Evolutionary conservation across 805 yeast genomes (phyloP), one percentile per base, ranked within the genome.

Genomic region (Ogataea siamensis): DNA sequence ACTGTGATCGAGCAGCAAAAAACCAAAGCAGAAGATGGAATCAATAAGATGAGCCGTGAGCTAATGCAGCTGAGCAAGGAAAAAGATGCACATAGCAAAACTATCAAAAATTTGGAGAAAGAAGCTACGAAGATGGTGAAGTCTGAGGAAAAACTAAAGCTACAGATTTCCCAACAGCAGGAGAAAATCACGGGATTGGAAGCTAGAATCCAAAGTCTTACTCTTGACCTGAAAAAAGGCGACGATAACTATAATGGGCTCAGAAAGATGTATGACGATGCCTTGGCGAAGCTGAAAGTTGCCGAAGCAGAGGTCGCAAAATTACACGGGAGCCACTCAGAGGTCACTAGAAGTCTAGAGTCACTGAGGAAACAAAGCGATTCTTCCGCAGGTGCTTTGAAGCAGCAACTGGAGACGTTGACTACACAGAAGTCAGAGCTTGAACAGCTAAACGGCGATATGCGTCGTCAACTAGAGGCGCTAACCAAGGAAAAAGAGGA

Each of bases 11-110:
- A 64, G n/a, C 50, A 56, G 18, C 65, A 53, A 51, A 72, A 63
- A 45, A 50, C 40, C 34, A 64, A 60, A 46, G 84, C 91, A 1
- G 96, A 89, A 52, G 81, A 78, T 42, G 97, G 95, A 4, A 81
- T 89, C 35, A 88, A 88, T 55, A 88, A 87, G 50, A 85, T 89
- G 95, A 83, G 82, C 38, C 68, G 91, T 26, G 98, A 89, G 47
- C 64, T 89, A 20, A 75, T 87, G 58, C 73, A 73, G 32, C 64
- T 87, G 28, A 71, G 78, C 0, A 76, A 75, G 39, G 78, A 77
- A 22, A 80, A 80, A 41, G 77, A 73, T 2, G 71, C 73, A 0
- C 51, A 71, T 5, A 78, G 73, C 30, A 64, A 66, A 17, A 58
- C 60, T 7, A 58, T 74, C 11, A 69, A 67, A 26, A 51, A 48